Evolutionary conservation across 306 rosid genomes (phyloP), one percentile per base, ranked within the genome.

Genomic region (Carpinus fangiana): DNA sequence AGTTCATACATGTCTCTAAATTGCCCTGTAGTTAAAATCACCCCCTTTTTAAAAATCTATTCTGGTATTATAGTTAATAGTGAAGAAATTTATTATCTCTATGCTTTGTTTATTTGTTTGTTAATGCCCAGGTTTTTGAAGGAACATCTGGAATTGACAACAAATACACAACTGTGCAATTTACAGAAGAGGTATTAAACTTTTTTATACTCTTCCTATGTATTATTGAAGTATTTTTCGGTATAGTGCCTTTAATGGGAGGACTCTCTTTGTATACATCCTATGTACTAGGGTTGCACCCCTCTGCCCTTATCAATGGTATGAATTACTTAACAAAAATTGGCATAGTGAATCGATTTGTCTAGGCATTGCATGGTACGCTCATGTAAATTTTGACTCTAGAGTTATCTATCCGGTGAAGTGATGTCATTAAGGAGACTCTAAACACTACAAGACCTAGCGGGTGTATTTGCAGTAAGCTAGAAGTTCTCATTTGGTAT

Each of bases 91-190:
- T 64, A 2, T 71, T 76, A 31, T 45, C 46, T 76, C 52, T 75
- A 43, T 66, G 14, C 70, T 81, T 71, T 45, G 23, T 7, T 47
- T 41, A 70, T 66, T 23, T 54, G 28, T 59, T 76, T 80, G 77
- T 60, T n/a, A 9, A 78, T 76, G 56, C 50, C 38, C 87, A 96
- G 99, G 99, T 96, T 76, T 96, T 96, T 76, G 99, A 96, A 87
- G 99, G 99, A 81, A 96, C 99, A 54, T 96, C 99, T 82, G 99
- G 99, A 80, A 96, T 96, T 73, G 99, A 96, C 91, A 96, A 96
- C 79, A 96, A 96, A 76, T 96, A 86, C 76, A 96, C 99, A 0
- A 96, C 99, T 0, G 99, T 96, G 85, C 99, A 96, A 82, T 96
- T 96, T 86, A 96, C 99, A 4, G 99, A 98, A 83, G 99, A 96